These are phyloP conservation scores for Tephrocybe sp. DNA, from an alignment of 768 basidiomycete genomes.

Conservation along the genomic window DNA sequence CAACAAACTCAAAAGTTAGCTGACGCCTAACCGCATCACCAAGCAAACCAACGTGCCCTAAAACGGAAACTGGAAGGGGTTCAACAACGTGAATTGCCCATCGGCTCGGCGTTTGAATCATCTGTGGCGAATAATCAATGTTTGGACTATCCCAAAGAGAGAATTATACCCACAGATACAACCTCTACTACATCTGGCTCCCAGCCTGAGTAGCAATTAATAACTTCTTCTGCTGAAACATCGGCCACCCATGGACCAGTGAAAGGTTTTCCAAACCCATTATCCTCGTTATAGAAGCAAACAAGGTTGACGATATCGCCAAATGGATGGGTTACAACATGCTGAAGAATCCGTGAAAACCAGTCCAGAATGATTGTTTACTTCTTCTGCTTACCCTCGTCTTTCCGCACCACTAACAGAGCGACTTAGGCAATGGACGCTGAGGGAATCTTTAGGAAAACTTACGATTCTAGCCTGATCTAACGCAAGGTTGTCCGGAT, in stretches of 20 bases:
- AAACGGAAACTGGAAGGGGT: constrained; percentile 26
- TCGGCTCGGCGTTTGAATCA: constrained; percentile 25
- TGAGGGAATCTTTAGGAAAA: neutral
- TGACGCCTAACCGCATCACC: constrained; percentile 5
- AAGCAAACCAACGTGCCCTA: constrained; percentile 11
- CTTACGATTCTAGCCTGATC: constrained; percentile 10
- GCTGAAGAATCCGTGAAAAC: constrained; percentile 9
- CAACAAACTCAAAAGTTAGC: too few species aligned
- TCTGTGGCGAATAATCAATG: constrained; percentile 14
- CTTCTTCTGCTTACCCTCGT: neutral
- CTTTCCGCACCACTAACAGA: constrained; percentile 12
- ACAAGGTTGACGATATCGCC: constrained; percentile 21
- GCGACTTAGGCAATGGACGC: neutral
- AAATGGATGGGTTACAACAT: constrained; percentile 25
- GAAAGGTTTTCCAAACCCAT: constrained; percentile 19
- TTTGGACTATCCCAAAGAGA: neutral
- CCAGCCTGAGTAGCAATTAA: neutral
- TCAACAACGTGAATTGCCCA: constrained; percentile 42
- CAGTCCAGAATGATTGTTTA: neutral
- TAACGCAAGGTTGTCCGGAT: neutral
- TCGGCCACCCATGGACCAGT: constrained; percentile 19
- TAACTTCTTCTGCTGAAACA: neutral
- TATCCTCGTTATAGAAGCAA: constrained; percentile 20
- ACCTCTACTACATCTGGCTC: constrained; percentile 5
- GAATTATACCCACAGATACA: neutral